Conservation (phyloP, 176 grass and related monocot species). For the Triticum timopheevii region DNA sequence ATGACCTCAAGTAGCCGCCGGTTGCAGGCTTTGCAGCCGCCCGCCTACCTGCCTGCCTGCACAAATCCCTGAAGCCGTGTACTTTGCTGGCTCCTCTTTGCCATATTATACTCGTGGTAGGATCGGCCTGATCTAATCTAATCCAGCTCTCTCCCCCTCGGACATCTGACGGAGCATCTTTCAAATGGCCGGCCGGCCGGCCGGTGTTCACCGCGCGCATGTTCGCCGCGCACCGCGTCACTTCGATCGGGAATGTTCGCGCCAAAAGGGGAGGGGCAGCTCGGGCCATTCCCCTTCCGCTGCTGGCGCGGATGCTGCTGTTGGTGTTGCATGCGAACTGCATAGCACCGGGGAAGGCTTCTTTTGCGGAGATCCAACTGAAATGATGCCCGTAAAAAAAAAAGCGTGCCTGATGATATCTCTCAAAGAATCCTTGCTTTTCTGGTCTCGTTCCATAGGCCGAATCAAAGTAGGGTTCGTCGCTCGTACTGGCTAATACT, state of each 20-base stretch:
- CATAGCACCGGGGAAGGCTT: background rate
- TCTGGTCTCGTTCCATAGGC: background rate
- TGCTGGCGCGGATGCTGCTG: background rate
- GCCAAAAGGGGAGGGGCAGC: slow-evolving; percentile 11
- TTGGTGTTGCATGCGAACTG: background rate
- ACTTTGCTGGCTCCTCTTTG: slow-evolving; percentile 19
- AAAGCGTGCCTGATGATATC: slow-evolving; percentile 28
- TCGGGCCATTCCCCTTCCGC: background rate
- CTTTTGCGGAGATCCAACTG: slow-evolving; percentile 26
- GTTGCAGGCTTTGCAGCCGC: background rate
- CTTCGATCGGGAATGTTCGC: slow-evolving; percentile 17
- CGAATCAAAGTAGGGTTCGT: slow-evolving; percentile 28
- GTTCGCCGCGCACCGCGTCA: slow-evolving; percentile 31
- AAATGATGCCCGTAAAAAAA: slow-evolving; percentile 26
- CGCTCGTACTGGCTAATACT: slow-evolving; percentile 20
- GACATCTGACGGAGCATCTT: background rate
- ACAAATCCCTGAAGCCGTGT: background rate
- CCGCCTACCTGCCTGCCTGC: background rate
- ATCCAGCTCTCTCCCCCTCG: background rate
- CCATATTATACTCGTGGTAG: background rate
- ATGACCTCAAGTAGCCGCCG: slow-evolving; percentile 2
- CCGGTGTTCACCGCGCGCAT: slow-evolving; percentile 16
- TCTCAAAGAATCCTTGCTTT: slow-evolving; percentile 43
- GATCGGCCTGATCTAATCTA: background rate
- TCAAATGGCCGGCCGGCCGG: background rate